Conservation (phyloP, 306 rosid species). For the Vigna trinervia region DNA sequence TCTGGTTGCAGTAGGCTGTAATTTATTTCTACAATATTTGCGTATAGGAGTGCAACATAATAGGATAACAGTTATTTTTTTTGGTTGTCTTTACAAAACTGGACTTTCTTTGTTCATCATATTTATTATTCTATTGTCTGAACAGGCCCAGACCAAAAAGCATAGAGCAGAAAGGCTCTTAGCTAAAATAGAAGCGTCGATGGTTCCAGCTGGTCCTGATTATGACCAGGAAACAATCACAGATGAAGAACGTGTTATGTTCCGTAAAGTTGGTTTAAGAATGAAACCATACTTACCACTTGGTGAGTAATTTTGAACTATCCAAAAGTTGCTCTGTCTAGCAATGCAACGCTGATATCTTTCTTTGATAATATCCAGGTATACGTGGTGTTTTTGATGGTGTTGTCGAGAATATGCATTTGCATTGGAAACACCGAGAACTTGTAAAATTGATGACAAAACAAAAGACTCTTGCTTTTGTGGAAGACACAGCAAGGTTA, state of each 20-base stretch:
- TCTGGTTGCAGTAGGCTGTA: conserved; percentile 6
- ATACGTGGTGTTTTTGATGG: conserved; percentile 98
- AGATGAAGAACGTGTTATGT: conserved; percentile 95
- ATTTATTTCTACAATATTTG: conserved; percentile 8
- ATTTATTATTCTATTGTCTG: conserved; percentile 43
- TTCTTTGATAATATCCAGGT: conserved; percentile 59
- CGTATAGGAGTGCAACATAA: conserved; percentile 7
- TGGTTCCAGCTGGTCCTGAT: conserved; percentile 95
- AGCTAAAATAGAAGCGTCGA: conserved; percentile 82
- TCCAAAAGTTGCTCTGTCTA: conserved; percentile 17
- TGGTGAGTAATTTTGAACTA: conserved; percentile 64
- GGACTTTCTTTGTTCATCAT: conserved; percentile 35
- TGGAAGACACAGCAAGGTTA: conserved; percentile 96
- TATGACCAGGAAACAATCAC: conserved; percentile 97
- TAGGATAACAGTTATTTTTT: not conserved
- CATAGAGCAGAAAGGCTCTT: conserved; percentile 90
- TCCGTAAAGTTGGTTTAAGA: conserved; percentile 90
- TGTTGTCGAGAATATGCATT: conserved; percentile 98
- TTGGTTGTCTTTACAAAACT: not conserved
- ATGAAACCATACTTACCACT: conserved; percentile 96
- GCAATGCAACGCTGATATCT: conserved; percentile 43
- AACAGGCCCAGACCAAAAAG: conserved; percentile 89
- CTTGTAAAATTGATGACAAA: conserved; percentile 91
- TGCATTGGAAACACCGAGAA: conserved; percentile 98
- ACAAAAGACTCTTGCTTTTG: conserved; percentile 91